phyloP scores from a whole-genome alignment of 306 rosid species.

The Delonix regia region DNA sequence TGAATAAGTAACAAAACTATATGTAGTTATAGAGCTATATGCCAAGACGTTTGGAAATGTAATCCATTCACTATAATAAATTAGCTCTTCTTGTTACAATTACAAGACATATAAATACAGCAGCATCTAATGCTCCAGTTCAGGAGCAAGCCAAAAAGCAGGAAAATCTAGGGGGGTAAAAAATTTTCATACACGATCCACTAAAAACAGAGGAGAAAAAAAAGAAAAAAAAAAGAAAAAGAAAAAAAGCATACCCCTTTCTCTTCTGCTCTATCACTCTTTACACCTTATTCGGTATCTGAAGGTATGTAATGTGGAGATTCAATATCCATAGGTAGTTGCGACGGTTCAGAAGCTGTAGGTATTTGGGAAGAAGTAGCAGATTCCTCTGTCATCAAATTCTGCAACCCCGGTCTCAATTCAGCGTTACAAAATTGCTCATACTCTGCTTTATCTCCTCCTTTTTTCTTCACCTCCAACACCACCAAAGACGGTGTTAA shows the following conservation, averaged over 20 bases:
- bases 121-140: conserved; percentile 41
- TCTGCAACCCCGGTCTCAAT: conserved; percentile 67
- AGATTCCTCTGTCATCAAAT: conserved; percentile 60
- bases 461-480: conserved; percentile 88
- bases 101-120: conserved; percentile 36
- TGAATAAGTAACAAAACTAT: not conserved
- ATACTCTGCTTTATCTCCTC: conserved; percentile 79
- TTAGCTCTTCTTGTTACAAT: conserved; percentile 44
- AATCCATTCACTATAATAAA: conserved; percentile 39
- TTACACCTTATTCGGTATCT: conserved; percentile 28
- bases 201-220: not conserved
- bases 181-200: conserved; percentile 48
- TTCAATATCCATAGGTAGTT: conserved; percentile 18
- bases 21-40: not conserved
- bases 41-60: conserved; percentile 20
- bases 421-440: conserved; percentile 68
- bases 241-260: conserved; percentile 45
- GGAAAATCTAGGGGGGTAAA: conserved; percentile 27
- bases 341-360: conserved; percentile 31
- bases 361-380: conserved; percentile 46
- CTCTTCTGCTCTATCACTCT: conserved; percentile 17
- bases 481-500: conserved; percentile 79
- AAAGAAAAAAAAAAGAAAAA: not conserved
- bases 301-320: conserved; percentile 6
- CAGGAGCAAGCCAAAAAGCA: conserved; percentile 44